phyloP scores from a whole-genome alignment of 2,329 filamentous ascomycete species.

The Alternaria triticina region DNA sequence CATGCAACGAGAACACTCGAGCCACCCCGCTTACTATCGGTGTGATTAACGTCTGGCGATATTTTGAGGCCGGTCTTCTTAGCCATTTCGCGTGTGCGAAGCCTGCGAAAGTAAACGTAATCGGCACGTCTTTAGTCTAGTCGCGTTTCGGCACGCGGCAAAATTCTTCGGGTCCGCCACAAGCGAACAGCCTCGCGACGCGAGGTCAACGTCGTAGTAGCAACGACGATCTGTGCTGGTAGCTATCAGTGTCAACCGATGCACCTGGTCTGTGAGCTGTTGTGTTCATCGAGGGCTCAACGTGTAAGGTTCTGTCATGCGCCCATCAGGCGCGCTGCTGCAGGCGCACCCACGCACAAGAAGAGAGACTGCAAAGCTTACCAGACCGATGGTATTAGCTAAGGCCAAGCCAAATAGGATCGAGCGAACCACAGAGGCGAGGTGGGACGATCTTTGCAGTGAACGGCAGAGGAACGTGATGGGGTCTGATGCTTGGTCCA shows the following conservation, averaged over 20 bases:
- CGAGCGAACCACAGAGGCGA: constrained; percentile 13
- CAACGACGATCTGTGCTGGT: background rate
- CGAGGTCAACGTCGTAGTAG: background rate
- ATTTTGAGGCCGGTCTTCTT: constrained; percentile 2
- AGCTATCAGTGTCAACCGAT: background rate
- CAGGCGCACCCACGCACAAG: background rate
- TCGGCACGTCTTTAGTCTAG: constrained; percentile 8
- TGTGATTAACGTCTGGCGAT: background rate
- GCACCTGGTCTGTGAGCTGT: background rate
- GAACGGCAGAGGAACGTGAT: constrained; percentile 4
- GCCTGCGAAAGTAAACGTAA: constrained; percentile 16
- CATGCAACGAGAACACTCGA: background rate
- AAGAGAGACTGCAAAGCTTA: background rate
- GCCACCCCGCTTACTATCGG: constrained; percentile 11
- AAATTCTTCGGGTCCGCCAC: constrained; percentile 2
- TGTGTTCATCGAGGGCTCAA: background rate
- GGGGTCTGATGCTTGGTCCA: constrained; percentile 1
- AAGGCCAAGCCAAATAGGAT: background rate
- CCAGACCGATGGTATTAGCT: background rate
- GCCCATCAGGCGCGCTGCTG: background rate
- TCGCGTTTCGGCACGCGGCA: constrained; percentile 10
- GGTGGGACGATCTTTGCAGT: constrained; percentile 19
- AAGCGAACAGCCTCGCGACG: background rate
- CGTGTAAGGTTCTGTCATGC: background rate
- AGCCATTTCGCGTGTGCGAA: constrained; percentile 6